Evolutionary conservation across 2,329 filamentous ascomycete species (phyloP).

Genomic region (Byssochlamys sp.): DNA sequence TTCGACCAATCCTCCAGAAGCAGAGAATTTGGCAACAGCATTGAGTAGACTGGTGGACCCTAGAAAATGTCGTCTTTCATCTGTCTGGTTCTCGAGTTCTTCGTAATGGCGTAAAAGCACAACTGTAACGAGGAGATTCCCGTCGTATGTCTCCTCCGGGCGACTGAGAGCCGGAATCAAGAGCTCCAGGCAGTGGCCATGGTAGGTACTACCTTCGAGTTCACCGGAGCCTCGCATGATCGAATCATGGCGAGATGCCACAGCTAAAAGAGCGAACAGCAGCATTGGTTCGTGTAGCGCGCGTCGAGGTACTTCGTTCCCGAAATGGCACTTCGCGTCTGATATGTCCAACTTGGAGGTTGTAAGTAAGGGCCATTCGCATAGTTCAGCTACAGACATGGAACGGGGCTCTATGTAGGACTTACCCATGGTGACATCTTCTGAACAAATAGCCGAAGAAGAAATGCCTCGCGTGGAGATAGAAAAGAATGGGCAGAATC

Average conservation of each 20-base stretch:
- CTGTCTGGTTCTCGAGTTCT: conserved; percentile 27
- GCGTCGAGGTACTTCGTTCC: conserved; percentile 38
- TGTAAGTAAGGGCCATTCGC: not conserved
- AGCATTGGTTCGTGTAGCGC: conserved; percentile 40
- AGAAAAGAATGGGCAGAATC: conserved; percentile 5
- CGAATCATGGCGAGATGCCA: conserved; percentile 38
- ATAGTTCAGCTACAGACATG: not conserved
- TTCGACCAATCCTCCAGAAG: conserved; percentile 31
- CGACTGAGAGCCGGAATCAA: conserved; percentile 38
- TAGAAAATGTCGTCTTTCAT: conserved; percentile 29
- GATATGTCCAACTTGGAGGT: conserved; percentile 23
- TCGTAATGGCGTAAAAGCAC: conserved; percentile 43
- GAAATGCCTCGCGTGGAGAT: conserved; percentile 22
- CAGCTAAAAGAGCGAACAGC: conserved; percentile 38
- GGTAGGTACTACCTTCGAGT: conserved; percentile 36
- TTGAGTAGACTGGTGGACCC: conserved; percentile 32
- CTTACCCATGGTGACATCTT: conserved; percentile 26
- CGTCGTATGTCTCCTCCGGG: conserved; percentile 36
- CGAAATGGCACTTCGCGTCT: conserved; percentile 31
- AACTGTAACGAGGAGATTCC: conserved; percentile 40
- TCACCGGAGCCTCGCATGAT: conserved; percentile 30
- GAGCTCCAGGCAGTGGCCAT: conserved; percentile 38
- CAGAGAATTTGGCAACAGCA: conserved; percentile 29
- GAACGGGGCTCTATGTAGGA: not conserved
- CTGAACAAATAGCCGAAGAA: conserved; percentile 26